Percentiles rank a stretch among this genome's conserved stretches.
phyloP scores from a whole-genome alignment of 352 stramenopile species.

The Phytophthora sojae region DNA sequence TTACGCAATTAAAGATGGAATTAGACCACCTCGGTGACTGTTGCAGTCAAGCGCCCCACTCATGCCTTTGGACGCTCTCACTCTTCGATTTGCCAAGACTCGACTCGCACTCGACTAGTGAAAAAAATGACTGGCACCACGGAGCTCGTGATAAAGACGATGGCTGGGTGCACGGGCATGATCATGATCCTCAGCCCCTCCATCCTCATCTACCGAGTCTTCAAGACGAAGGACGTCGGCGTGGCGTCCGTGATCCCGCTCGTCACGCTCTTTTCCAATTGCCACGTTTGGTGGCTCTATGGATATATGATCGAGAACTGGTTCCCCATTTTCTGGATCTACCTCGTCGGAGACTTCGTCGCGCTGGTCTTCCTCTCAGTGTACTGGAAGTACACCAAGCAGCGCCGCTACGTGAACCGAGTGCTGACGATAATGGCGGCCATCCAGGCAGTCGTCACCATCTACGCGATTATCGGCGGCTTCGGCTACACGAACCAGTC shows the following conservation, averaged over 20 bases:
- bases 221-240: conserved; percentile 46
- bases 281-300: conserved; percentile 47
- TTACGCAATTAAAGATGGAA: too few relatives aligned
- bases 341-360: conserved; percentile 40
- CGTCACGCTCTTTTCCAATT: conserved; percentile 56
- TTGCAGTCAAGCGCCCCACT: too few relatives aligned
- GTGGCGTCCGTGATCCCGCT: conserved; percentile 61
- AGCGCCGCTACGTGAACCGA: conserved; percentile 31
- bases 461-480: conserved; percentile 38
- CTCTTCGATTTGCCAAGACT: conserved; percentile 16
- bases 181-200: conserved; percentile 57
- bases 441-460: conserved; percentile 28
- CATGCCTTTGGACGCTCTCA: neutral
- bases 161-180: conserved; percentile 40
- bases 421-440: conserved; percentile 18
- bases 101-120: neutral
- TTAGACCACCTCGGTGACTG: too few relatives aligned
- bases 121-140: conserved; percentile 32
- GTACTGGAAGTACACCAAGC: conserved; percentile 39
- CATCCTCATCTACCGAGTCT: conserved; percentile 40
- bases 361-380: conserved; percentile 35
- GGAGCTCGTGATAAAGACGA: conserved; percentile 35
- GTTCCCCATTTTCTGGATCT: conserved; percentile 57
- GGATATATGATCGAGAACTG: conserved; percentile 47
- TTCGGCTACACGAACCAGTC: conserved; percentile 40